Conservation (phyloP, 768 basidiomycete species). For the Lactarius indigo region DNA sequence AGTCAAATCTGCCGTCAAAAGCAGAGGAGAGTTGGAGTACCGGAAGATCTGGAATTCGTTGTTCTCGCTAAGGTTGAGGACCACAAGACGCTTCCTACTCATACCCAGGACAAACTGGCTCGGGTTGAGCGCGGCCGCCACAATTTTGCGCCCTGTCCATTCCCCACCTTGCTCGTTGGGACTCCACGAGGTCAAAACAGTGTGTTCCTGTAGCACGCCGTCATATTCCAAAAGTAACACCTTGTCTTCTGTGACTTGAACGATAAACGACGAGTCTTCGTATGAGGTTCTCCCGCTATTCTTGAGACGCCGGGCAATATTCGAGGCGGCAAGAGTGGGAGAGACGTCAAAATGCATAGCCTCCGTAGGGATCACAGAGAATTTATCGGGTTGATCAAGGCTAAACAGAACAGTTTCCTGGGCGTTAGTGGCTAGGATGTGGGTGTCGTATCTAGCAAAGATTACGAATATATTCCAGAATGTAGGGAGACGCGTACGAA, state of each 20-base stretch:
- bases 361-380: slow-evolving; percentile 38
- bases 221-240: slow-evolving; percentile 59
- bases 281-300: slow-evolving; percentile 31
- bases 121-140: slow-evolving; percentile 65
- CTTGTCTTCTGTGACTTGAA: slow-evolving; percentile 68
- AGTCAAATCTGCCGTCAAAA: not conserved
- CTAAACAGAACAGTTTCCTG: slow-evolving; percentile 52
- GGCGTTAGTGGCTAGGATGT: slow-evolving; percentile 59
- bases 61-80: slow-evolving; percentile 47
- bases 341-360: slow-evolving; percentile 44
- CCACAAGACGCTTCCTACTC: slow-evolving; percentile 47
- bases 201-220: slow-evolving; percentile 39
- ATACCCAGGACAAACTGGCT: slow-evolving; percentile 65
- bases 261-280: slow-evolving; percentile 49
- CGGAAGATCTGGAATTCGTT: slow-evolving; percentile 34
- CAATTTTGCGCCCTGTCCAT: slow-evolving; percentile 44
- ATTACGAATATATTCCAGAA: slow-evolving; percentile 2
- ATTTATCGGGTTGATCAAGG: slow-evolving; percentile 44
- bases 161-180: slow-evolving; percentile 28
- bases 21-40: slow-evolving; percentile 29
- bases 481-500: slow-evolving; percentile 38
- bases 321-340: slow-evolving; percentile 63
- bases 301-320: slow-evolving; percentile 41
- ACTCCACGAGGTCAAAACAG: slow-evolving; percentile 40
- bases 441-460: slow-evolving; percentile 45